A percentile compares a stretch with the other conserved stretches of the same genome.
phyloP scores from a whole-genome alignment of 2,329 filamentous ascomycete genomes.

The Scolecobasidium constrictum region DNA sequence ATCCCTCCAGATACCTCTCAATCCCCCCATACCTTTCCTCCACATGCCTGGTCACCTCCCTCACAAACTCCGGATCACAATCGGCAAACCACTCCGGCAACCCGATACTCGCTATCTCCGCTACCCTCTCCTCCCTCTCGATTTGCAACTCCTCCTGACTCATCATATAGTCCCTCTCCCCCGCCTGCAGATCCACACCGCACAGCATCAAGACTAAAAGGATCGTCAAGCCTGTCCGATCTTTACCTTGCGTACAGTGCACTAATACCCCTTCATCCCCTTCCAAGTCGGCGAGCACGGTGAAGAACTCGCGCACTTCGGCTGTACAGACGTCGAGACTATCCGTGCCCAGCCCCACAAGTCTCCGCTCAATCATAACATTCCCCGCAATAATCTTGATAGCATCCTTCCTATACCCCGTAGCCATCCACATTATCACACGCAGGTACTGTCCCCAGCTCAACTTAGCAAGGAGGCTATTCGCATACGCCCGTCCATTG shows the following conservation, averaged over 20 bases:
- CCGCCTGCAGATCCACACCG: slow-evolving; percentile 43
- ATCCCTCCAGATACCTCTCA: slow-evolving; percentile 56
- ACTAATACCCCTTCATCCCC: slow-evolving; percentile 44
- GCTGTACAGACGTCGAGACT: slow-evolving; percentile 56
- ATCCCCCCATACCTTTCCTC: slow-evolving; percentile 54
- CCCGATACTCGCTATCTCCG: slow-evolving; percentile 60
- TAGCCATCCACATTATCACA: slow-evolving; percentile 50
- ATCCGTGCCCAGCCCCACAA: slow-evolving; percentile 55
- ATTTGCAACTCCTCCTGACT: slow-evolving; percentile 50
- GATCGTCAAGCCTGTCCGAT: slow-evolving; percentile 65
- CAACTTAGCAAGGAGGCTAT: slow-evolving; percentile 55
- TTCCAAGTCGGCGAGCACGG: slow-evolving; percentile 46
- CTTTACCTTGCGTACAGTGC: slow-evolving; percentile 86
- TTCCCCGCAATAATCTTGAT: slow-evolving; percentile 58
- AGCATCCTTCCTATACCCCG: slow-evolving; percentile 58
- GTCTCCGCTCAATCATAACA: slow-evolving; percentile 61
- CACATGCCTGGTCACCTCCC: slow-evolving; percentile 46
- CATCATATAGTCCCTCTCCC: slow-evolving; percentile 61
- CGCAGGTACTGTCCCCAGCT: slow-evolving; percentile 56
- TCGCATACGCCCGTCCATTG: slow-evolving; percentile 61
- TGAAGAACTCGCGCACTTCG: slow-evolving; percentile 48
- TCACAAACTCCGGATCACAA: slow-evolving; percentile 55
- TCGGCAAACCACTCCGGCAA: slow-evolving; percentile 62
- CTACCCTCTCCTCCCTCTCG: slow-evolving; percentile 52
- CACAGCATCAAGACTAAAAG: slow-evolving; percentile 57